A percentile compares a stretch with the other conserved stretches of the same genome.
phyloP scores from a whole-genome alignment of 1,139 yeast genomes.

The Blastobotrys indianensis region DNA sequence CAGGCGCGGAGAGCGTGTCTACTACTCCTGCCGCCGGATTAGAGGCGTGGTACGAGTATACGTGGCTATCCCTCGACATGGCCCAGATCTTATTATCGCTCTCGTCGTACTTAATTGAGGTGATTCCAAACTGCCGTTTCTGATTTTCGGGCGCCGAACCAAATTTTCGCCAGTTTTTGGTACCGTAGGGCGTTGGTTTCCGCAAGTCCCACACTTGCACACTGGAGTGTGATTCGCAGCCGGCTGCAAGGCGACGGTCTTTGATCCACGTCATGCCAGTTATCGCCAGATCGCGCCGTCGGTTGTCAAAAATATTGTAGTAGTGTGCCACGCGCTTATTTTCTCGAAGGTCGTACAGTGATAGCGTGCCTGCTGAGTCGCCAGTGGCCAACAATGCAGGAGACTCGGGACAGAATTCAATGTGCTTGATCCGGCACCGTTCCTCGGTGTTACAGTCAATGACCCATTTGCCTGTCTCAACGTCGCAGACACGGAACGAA shows the following conservation, averaged over 20 bases:
- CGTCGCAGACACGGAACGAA: background rate
- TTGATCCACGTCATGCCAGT: slow-evolving; percentile 10
- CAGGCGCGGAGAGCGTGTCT: slow-evolving; percentile 15
- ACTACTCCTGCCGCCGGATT: slow-evolving; percentile 12
- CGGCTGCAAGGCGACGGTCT: slow-evolving; percentile 1
- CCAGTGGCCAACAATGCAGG: background rate
- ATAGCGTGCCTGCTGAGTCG: background rate
- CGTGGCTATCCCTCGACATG: slow-evolving; percentile 19
- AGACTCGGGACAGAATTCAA: slow-evolving; percentile 2
- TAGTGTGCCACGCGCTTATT: background rate
- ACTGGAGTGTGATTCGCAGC: slow-evolving; percentile 12
- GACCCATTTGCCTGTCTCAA: background rate
- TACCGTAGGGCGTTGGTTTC: background rate
- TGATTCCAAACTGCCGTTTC: slow-evolving; percentile 17
- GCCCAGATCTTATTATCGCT: slow-evolving; percentile 21
- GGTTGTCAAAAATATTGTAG: background rate
- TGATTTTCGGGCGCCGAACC: slow-evolving; percentile 5
- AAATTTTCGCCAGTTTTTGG: slow-evolving; percentile 5
- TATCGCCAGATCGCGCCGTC: slow-evolving; percentile 1
- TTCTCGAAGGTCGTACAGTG: background rate
- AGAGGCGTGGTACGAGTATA: slow-evolving; percentile 16
- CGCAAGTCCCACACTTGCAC: slow-evolving; percentile 11
- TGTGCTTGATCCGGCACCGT: slow-evolving; percentile 4
- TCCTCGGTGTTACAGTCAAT: background rate
- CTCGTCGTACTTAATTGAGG: slow-evolving; percentile 21